Conservation (phyloP, 352 stramenopile genomes). For the Pythium monospermum region DNA sequence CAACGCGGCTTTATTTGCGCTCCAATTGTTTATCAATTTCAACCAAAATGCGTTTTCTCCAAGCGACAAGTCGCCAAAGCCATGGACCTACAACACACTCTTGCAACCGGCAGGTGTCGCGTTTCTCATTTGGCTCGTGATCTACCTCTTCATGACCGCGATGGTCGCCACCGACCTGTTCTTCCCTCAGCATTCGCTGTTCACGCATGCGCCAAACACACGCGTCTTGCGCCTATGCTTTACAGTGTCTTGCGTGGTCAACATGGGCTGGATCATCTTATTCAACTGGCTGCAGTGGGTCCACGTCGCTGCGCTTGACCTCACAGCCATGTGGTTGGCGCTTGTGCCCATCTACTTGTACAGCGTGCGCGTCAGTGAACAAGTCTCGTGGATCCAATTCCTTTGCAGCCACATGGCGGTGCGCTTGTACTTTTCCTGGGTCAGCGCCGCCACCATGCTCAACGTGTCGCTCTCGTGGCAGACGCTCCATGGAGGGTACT, state of each 20-base stretch:
- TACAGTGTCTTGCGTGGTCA: constrained; percentile 39
- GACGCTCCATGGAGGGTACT: constrained; percentile 29
- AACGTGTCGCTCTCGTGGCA: constrained; percentile 54
- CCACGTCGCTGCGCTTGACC: constrained; percentile 33
- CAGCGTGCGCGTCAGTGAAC: constrained; percentile 33
- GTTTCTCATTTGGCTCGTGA: constrained; percentile 67
- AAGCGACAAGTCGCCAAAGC: constrained; percentile 22
- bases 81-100: constrained; percentile 36
- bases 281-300: constrained; percentile 40
- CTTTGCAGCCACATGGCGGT: constrained; percentile 50
- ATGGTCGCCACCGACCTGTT: constrained; percentile 51
- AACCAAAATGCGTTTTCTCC: constrained; percentile 31
- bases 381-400: constrained; percentile 45
- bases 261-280: constrained; percentile 50
- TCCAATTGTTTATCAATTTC: constrained; percentile 46
- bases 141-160: constrained; percentile 45
- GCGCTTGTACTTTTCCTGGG: constrained; percentile 60
- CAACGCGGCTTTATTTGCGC: constrained; percentile 47
- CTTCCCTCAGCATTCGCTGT: constrained; percentile 39
- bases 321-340: constrained; percentile 50
- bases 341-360: constrained; percentile 60
- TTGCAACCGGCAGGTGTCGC: constrained; percentile 46
- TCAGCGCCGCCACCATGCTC: constrained; percentile 43
- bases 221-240: constrained; percentile 47
- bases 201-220: constrained; percentile 36